Conservation (phyloP, 805 yeast species). For the Maudiozyma turicensis region DNA sequence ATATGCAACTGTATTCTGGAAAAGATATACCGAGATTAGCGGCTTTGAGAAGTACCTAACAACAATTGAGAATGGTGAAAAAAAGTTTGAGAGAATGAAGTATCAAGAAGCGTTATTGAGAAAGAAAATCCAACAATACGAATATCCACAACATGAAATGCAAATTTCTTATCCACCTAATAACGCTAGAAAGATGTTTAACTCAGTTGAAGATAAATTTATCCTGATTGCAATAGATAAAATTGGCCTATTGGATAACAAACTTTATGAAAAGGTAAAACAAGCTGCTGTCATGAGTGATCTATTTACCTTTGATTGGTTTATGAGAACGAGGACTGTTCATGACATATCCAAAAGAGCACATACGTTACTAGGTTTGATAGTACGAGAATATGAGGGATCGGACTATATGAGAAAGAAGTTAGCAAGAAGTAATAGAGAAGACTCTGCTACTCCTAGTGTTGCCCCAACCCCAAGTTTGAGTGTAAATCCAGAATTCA, state of each 20-base stretch:
- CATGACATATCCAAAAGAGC: conserved; percentile 65
- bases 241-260: conserved; percentile 51
- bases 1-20: conserved; percentile 59
- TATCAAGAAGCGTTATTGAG: conserved; percentile 48
- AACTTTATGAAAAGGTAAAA: conserved; percentile 53
- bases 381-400: conserved; percentile 61
- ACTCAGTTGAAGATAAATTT: conserved; percentile 62
- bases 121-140: conserved; percentile 41
- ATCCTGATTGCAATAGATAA: conserved; percentile 51
- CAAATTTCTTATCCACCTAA: conserved; percentile 71
- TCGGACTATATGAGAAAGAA: conserved; percentile 44
- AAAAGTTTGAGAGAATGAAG: conserved; percentile 45
- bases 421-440: conserved; percentile 12
- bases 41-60: conserved; percentile 61
- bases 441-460: conserved; percentile 12
- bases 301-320: conserved; percentile 66
- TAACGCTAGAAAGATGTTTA: conserved; percentile 65
- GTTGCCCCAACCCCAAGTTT: not conserved
- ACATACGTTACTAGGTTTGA: conserved; percentile 54
- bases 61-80: conserved; percentile 69
- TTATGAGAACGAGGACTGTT: conserved; percentile 56
- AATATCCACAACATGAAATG: conserved; percentile 55
- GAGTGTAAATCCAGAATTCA: not conserved
- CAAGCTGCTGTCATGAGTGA: conserved; percentile 52
- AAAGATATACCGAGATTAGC: conserved; percentile 46